phyloP scores from a whole-genome alignment of 2,329 filamentous ascomycete genomes.

The Microsporum canis region DNA sequence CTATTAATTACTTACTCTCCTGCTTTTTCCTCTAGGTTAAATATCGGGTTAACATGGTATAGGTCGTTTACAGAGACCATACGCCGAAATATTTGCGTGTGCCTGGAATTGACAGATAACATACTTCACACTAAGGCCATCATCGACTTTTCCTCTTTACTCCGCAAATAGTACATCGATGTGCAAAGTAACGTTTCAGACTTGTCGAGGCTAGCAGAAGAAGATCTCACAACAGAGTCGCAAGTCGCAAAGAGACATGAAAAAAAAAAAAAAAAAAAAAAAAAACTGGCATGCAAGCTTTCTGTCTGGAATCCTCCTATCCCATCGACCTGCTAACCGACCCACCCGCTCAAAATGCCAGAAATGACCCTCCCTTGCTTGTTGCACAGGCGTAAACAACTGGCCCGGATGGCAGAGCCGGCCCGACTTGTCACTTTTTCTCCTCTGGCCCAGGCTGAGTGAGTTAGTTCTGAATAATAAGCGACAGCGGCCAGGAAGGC shows the following conservation, averaged over 20 bases:
- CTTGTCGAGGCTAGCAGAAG: neutral
- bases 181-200: neutral
- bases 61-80: neutral
- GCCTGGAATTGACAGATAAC: neutral
- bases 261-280: too few species aligned
- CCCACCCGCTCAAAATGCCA: neutral
- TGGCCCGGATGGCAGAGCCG: neutral
- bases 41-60: neutral
- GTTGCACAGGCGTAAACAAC: neutral
- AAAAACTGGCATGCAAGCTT: neutral
- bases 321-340: neutral
- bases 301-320: neutral
- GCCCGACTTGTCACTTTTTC: neutral
- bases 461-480: neutral
- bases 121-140: neutral
- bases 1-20: neutral
- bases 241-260: neutral
- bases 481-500: neutral
- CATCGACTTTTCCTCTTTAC: neutral
- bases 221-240: constrained; percentile 1
- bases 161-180: neutral
- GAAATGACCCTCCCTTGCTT: neutral
- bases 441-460: neutral
- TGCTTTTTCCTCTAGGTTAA: neutral
- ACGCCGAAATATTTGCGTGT: neutral